Evolutionary conservation across 1,284 basidiomycete genomes (phyloP).

Genomic region (Melampsora abietis-canadensis): DNA sequence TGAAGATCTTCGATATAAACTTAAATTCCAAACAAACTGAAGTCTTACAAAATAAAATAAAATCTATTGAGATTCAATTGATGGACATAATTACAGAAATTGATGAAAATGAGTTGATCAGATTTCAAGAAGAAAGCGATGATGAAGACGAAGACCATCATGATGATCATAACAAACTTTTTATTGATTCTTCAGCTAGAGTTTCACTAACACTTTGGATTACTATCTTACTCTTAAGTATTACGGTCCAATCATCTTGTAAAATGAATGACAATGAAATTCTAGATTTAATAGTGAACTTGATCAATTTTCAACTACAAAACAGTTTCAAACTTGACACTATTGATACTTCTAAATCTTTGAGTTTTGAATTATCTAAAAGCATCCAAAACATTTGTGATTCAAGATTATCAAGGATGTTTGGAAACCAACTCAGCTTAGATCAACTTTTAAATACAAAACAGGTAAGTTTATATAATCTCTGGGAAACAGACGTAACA

Average conservation of each 20-base stretch:
- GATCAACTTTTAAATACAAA: constrained; percentile 15
- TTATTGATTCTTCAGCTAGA: neutral
- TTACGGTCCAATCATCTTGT: neutral
- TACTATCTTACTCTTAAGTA: neutral
- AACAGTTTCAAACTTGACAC: neutral
- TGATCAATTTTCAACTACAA: neutral
- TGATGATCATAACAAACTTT: neutral
- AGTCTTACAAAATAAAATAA: too few relatives aligned
- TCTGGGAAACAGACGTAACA: too few relatives aligned
- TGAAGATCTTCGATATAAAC: neutral
- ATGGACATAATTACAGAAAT: neutral
- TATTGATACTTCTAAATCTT: neutral
- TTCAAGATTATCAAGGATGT: neutral
- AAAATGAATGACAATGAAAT: neutral
- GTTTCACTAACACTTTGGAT: constrained; percentile 8
- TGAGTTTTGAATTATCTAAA: neutral
- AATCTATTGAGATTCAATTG: neutral
- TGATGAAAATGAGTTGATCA: neutral
- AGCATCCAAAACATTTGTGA: constrained; percentile 9
- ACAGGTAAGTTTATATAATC: constrained; percentile 11
- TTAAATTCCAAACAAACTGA: neutral
- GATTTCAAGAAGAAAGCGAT: neutral
- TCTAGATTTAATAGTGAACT: neutral
- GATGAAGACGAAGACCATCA: neutral
- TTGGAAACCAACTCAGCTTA: neutral